Conservation (phyloP, 805 yeast genomes). For the Hemisphaericaspora nanyangensis region DNA sequence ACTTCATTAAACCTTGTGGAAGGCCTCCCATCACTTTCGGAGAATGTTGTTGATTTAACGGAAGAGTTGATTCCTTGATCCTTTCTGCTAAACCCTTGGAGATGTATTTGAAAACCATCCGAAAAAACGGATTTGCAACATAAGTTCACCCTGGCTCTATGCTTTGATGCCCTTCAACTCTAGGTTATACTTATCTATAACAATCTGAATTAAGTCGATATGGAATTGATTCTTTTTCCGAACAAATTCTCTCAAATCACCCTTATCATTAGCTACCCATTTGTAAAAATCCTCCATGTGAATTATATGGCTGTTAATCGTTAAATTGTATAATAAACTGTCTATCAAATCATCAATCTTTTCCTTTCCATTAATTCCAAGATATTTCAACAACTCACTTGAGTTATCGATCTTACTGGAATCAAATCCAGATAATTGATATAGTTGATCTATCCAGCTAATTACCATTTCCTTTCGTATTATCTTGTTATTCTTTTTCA, state of each 20-base stretch:
- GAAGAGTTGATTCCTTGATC: too few species aligned
- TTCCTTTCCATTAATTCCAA: slow-evolving; percentile 8
- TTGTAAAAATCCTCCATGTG: slow-evolving; percentile 17
- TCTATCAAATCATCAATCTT: slow-evolving; percentile 42
- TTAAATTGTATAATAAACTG: slow-evolving; percentile 31
- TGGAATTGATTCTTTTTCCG: slow-evolving; percentile 16
- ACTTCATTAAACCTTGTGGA: too few species aligned
- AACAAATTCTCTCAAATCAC: slow-evolving; percentile 23
- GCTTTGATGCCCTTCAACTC: too few species aligned
- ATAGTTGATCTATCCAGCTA: slow-evolving; percentile 8
- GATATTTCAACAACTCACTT: slow-evolving; percentile 3
- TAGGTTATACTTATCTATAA: slow-evolving; percentile 12
- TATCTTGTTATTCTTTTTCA: slow-evolving; percentile 4
- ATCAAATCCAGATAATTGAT: slow-evolving; percentile 6
- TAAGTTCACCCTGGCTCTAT: too few species aligned
- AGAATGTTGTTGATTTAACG: too few species aligned
- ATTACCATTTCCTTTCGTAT: slow-evolving; percentile 6
- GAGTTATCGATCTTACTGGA: slow-evolving; percentile 4
- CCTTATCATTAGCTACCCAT: slow-evolving; percentile 12
- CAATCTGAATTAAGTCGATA: slow-evolving; percentile 12
- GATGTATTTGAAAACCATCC: too few species aligned
- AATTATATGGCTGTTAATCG: slow-evolving; percentile 17
- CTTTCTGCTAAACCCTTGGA: too few species aligned
- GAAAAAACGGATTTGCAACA: too few species aligned
- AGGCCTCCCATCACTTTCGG: too few species aligned